Conservation (phyloP, 83 land plant genomes). For the Thuja plicata region DNA sequence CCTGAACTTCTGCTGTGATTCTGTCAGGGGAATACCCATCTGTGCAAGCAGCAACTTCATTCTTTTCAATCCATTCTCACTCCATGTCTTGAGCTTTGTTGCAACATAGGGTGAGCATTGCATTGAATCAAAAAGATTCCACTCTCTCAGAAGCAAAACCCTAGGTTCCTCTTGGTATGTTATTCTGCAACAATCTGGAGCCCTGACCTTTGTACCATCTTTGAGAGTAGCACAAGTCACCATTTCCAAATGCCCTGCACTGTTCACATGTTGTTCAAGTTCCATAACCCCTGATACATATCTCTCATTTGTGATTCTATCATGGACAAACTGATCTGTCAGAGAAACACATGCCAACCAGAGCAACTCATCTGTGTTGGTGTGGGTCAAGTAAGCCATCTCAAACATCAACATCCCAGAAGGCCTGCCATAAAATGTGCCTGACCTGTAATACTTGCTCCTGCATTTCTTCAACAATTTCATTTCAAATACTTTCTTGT, state of each 20-base stretch:
- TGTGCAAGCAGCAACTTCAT: conserved; percentile 37
- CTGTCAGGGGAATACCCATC: conserved; percentile 43
- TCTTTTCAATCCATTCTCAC: conserved; percentile 36
- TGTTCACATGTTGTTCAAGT: conserved; percentile 40
- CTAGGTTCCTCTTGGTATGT: conserved; percentile 42
- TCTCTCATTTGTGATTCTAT: conserved; percentile 43
- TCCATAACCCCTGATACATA: conserved; percentile 34
- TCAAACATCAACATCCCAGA: conserved; percentile 46
- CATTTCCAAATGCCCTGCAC: conserved; percentile 41
- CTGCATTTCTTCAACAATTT: conserved; percentile 16
- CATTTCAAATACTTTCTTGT: background rate
- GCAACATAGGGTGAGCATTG: conserved; percentile 39
- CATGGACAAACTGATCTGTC: conserved; percentile 53
- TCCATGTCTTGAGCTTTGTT: conserved; percentile 56
- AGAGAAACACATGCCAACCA: conserved; percentile 54
- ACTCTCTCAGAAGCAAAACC: conserved; percentile 50
- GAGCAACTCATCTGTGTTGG: conserved; percentile 45
- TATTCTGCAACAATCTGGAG: conserved; percentile 42
- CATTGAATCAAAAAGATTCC: conserved; percentile 54
- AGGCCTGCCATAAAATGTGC: conserved; percentile 46
- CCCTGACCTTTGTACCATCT: conserved; percentile 45
- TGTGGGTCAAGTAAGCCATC: conserved; percentile 39
- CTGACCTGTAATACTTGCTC: conserved; percentile 33
- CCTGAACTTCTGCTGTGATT: conserved; percentile 36
- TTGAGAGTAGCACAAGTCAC: conserved; percentile 36